Evolutionary conservation across 2,329 filamentous ascomycete species (phyloP).

Genomic region (Incumbomyces lentus): DNA sequence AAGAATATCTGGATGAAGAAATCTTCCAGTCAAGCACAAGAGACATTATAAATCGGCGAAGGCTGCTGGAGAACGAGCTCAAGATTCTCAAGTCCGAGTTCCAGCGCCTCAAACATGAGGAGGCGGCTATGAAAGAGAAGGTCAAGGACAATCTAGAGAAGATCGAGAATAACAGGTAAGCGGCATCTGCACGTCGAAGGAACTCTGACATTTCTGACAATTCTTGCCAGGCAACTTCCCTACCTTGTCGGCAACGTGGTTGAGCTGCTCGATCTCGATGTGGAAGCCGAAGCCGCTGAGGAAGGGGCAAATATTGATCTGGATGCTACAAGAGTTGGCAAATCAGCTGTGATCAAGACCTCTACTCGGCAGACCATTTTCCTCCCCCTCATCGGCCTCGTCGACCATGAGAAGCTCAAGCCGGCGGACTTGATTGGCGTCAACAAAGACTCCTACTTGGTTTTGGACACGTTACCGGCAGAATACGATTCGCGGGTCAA

Average conservation of each 20-base stretch:
- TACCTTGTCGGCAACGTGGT: conserved; percentile 98
- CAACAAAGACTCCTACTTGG: conserved; percentile 97
- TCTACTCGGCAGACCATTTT: conserved; percentile 98
- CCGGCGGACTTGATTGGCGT: conserved; percentile 94
- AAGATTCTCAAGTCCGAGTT: conserved; percentile 98
- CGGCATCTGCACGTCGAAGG: conserved; percentile 1
- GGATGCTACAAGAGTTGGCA: conserved; percentile 90
- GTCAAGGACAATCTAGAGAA: conserved; percentile 99
- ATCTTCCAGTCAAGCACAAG: conserved; percentile 86
- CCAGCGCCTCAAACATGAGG: conserved; percentile 88
- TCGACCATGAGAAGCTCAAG: conserved; percentile 90
- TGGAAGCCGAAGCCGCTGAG: conserved; percentile 88
- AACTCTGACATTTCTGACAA: conserved; percentile 11
- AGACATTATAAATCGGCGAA: conserved; percentile 83
- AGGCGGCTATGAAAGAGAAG: conserved; percentile 91
- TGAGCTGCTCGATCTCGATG: conserved; percentile 90
- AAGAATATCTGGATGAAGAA: conserved; percentile 82
- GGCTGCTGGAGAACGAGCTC: conserved; percentile 92
- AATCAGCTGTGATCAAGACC: conserved; percentile 98
- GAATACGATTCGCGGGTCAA: conserved; percentile 99
- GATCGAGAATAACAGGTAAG: conserved; percentile 95
- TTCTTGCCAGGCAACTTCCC: conserved; percentile 66
- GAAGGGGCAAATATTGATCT: conserved; percentile 98
- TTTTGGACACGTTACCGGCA: conserved; percentile 89
- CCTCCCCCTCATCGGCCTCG: conserved; percentile 88